phyloP scores from a whole-genome alignment of 1,139 yeast genomes.

The Hemisphaericaspora lyxosophila region DNA sequence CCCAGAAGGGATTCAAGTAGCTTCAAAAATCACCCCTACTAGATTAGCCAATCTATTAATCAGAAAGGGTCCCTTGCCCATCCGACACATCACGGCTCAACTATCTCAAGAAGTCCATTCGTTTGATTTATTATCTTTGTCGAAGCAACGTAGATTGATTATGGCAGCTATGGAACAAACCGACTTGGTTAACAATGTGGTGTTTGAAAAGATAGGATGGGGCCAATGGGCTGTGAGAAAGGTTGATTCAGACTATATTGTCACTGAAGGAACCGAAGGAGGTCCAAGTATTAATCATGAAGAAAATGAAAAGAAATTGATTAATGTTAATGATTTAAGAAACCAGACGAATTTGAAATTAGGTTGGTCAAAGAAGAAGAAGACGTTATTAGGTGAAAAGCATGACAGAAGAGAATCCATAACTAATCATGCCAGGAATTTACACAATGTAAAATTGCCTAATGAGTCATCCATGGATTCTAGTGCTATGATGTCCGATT shows the following conservation, averaged over 20 bases:
- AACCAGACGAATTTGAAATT: constrained; percentile 41
- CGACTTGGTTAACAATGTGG: constrained; percentile 59
- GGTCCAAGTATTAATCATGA: constrained; percentile 19
- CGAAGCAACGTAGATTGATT: constrained; percentile 86
- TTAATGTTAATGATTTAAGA: constrained; percentile 37
- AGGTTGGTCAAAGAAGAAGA: constrained; percentile 47
- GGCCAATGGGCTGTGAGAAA: constrained; percentile 92
- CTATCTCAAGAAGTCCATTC: constrained; percentile 73
- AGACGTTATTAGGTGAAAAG: constrained; percentile 7
- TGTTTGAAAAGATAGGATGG: constrained; percentile 96
- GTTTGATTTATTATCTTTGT: constrained; percentile 75
- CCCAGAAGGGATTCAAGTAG: constrained; percentile 87
- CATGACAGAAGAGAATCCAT: constrained; percentile 53
- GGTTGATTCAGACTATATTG: constrained; percentile 51
- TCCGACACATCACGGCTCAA: constrained; percentile 83
- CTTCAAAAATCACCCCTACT: constrained; percentile 80
- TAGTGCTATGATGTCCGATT: constrained; percentile 37
- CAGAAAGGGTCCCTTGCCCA: constrained; percentile 84
- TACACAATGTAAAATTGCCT: constrained; percentile 50
- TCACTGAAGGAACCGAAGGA: constrained; percentile 41
- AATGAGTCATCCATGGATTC: constrained; percentile 23
- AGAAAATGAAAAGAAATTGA: constrained; percentile 37
- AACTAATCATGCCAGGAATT: constrained; percentile 45
- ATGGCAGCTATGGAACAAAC: constrained; percentile 79
- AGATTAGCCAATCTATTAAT: constrained; percentile 68